These are phyloP conservation scores for Shiraia bambusicola DNA, from an alignment of 2,329 filamentous ascomycete species.

Conservation along the genomic window DNA sequence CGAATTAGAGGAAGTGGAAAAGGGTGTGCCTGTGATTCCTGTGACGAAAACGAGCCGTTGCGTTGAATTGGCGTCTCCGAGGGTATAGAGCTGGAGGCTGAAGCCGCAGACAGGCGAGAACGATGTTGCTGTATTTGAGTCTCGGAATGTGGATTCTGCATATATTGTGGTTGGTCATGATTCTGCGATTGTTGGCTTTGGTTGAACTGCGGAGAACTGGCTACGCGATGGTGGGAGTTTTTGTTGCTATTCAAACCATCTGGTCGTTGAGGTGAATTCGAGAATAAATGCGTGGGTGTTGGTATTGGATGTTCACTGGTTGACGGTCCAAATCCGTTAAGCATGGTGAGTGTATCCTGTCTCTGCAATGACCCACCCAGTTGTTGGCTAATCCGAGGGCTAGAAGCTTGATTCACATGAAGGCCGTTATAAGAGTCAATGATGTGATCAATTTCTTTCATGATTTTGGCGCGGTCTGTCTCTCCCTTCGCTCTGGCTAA, in stretches of 20 bases:
- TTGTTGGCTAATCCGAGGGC: constrained; percentile 4
- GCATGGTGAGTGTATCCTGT: constrained; percentile 24
- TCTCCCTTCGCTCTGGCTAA: constrained; percentile 18
- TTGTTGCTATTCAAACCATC: constrained; percentile 7
- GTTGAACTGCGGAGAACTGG: constrained; percentile 21
- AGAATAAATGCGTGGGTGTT: constrained; percentile 14
- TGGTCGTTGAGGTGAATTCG: constrained; percentile 16
- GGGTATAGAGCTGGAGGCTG: constrained; percentile 26
- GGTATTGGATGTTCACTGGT: constrained; percentile 12
- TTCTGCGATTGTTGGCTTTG: constrained; percentile 8
- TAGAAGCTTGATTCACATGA: constrained; percentile 1
- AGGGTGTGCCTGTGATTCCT: constrained; percentile 18
- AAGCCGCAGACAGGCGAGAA: constrained; percentile 28
- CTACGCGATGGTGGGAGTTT: constrained; percentile 13
- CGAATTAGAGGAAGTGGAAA: constrained; percentile 2
- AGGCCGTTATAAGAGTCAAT: constrained; percentile 35
- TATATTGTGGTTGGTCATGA: constrained; percentile 9
- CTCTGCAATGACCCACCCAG: constrained; percentile 7
- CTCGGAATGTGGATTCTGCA: constrained; percentile 11
- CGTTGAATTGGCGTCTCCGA: constrained; percentile 30
- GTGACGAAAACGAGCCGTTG: constrained; percentile 29
- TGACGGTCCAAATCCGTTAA: constrained; percentile 14
- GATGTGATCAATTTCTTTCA: constrained; percentile 40
- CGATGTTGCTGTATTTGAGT: constrained; percentile 7
- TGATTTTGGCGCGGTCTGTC: constrained; percentile 25